phyloP scores from a whole-genome alignment of 1,284 basidiomycete genomes.

The Irpex sp. region DNA sequence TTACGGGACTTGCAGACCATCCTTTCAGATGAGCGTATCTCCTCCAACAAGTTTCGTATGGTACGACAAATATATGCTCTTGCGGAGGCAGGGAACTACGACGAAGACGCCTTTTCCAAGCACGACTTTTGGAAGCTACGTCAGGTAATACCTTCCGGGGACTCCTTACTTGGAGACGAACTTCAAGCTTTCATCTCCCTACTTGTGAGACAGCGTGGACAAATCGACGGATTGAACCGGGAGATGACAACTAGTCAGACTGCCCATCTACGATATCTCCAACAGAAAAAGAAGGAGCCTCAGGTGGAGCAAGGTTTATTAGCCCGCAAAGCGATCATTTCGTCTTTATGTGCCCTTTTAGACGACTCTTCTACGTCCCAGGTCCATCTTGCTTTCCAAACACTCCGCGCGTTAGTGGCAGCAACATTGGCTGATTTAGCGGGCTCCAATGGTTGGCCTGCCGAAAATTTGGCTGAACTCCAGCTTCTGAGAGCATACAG shows the following conservation, averaged over 20 bases:
- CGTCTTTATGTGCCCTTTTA: constrained; percentile 55
- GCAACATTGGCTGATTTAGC: constrained; percentile 34
- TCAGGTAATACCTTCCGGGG: constrained; percentile 56
- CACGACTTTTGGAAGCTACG: constrained; percentile 83
- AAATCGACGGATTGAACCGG: constrained; percentile 55
- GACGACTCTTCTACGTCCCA: constrained; percentile 45
- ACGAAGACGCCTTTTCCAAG: constrained; percentile 44
- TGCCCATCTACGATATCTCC: neutral
- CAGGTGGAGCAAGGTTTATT: neutral
- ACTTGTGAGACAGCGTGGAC: constrained; percentile 56
- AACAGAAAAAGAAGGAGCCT: neutral
- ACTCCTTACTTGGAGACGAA: constrained; percentile 58
- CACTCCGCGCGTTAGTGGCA: constrained; percentile 55
- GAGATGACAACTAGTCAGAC: constrained; percentile 37
- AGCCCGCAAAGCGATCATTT: constrained; percentile 44
- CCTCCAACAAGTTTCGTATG: constrained; percentile 73
- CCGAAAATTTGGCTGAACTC: constrained; percentile 47
- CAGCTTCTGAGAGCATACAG: constrained; percentile 48
- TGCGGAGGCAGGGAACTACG: constrained; percentile 33
- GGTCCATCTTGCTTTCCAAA: constrained; percentile 57
- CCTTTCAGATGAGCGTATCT: constrained; percentile 51
- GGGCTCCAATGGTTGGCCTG: constrained; percentile 32
- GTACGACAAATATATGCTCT: constrained; percentile 57
- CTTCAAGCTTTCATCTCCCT: constrained; percentile 74
- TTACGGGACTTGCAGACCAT: constrained; percentile 46